phyloP scores from a whole-genome alignment of 805 yeast genomes.

The Starmerella lactis-condensi region DNA sequence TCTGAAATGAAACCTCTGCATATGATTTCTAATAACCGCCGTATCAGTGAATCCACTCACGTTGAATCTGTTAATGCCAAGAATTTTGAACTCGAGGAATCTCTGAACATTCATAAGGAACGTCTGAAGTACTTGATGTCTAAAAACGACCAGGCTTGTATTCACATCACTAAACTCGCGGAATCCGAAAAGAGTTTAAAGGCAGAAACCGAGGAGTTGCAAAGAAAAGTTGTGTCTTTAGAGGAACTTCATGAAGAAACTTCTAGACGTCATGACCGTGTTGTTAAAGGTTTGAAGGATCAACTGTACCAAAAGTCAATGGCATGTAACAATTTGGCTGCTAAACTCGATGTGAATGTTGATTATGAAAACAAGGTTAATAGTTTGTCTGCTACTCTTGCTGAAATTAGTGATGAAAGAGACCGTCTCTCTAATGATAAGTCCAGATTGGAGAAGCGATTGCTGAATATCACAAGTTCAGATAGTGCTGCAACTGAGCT shows the following conservation, averaged over 20 bases:
- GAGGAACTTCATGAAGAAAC: constrained; percentile 8
- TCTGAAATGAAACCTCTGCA: constrained; percentile 5
- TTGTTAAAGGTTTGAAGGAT: too few species aligned
- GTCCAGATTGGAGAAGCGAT: constrained; percentile 29
- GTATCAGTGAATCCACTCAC: constrained; percentile 29
- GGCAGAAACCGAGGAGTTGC: constrained; percentile 24
- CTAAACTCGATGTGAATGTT: neutral
- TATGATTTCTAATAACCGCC: constrained; percentile 14
- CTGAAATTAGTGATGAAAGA: constrained; percentile 43
- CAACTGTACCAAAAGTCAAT: too few species aligned
- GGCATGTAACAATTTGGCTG: too few species aligned
- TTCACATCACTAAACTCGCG: constrained; percentile 43
- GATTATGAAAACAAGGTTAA: constrained; percentile 29
- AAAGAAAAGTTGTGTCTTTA: constrained; percentile 4
- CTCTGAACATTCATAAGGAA: constrained; percentile 42
- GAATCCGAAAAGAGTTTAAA: constrained; percentile 39
- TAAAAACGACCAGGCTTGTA: constrained; percentile 63
- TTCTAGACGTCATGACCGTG: too few species aligned
- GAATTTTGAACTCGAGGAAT: constrained; percentile 36
- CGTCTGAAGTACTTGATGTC: constrained; percentile 58
- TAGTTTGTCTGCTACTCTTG: constrained; percentile 39
- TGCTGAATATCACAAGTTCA: constrained; percentile 29
- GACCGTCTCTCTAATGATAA: constrained; percentile 38
- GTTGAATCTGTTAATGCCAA: constrained; percentile 35
- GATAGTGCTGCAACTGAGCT: constrained; percentile 13